Conservation (phyloP, 768 basidiomycete genomes). For the Auricularia auricula-judae region DNA sequence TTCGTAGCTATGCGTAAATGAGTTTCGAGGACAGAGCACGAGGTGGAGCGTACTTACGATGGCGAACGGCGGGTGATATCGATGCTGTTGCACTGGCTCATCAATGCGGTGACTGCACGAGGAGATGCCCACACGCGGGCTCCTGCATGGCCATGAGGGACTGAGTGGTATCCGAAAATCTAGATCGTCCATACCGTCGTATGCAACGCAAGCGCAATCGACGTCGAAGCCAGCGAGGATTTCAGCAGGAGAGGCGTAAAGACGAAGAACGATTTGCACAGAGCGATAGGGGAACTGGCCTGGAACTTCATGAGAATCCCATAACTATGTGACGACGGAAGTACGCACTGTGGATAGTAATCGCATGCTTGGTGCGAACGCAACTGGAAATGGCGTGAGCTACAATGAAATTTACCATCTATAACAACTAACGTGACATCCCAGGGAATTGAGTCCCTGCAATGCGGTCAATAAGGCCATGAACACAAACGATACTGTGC, state of each 20-base stretch:
- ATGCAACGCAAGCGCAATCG: conserved; percentile 52
- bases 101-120: conserved; percentile 46
- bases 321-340: not conserved
- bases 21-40: no score
- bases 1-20: conserved; percentile 28
- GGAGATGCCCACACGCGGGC: conserved; percentile 50
- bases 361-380: conserved; percentile 52
- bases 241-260: conserved; percentile 54
- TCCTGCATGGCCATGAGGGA: not conserved
- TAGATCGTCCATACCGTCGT: conserved; percentile 23
- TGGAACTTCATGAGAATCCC: conserved; percentile 12
- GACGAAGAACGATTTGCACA: conserved; percentile 55
- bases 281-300: conserved; percentile 57
- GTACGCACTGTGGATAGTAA: conserved; percentile 48
- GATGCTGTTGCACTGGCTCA: conserved; percentile 55
- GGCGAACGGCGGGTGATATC: conserved; percentile 54
- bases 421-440: conserved; percentile 33
- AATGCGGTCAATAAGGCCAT: no score
- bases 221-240: conserved; percentile 59
- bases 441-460: conserved; percentile 52
- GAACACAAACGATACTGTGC: no score
- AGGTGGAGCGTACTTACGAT: conserved; percentile 18
- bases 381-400: conserved; percentile 17
- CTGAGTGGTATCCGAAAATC: no score
- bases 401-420: not conserved